Evolutionary conservation across 2,329 filamentous ascomycete species (phyloP), one percentile per base, ranked within the genome.

Genomic region (Penicillium sp.): DNA sequence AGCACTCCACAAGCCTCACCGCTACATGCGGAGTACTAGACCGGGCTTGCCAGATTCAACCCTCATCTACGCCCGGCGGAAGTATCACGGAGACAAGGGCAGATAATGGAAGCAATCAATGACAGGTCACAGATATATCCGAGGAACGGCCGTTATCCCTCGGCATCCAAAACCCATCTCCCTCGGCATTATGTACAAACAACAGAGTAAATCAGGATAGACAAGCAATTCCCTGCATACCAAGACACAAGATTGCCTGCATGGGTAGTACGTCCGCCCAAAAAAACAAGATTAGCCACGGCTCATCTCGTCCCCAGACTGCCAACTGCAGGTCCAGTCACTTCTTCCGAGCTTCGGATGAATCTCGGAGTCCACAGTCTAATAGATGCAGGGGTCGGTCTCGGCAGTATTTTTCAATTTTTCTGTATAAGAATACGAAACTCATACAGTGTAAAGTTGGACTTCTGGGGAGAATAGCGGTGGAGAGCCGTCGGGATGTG

Each of bases 11-110:
- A 46, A 22, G 47, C 29, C 47, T 56, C 53, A 59, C 56, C 54
- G 56, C 57, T 56, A 41, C 43, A 57, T 53, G 56, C 52, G 57
- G 55, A 58, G 52, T 52, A 22, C 19, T 22, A 53, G 28, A 22
- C 39, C 44, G 40, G 41, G 46, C 14, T 35, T 30, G 30, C 31
- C 31, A 39, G 49, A 53, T 49, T 7, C 22, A 25, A 25, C 22
- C 22, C 22, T 25, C 22, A 7, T 25, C 43, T n/a, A n/a, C n/a
- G n/a, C 51, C 49, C 56, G 49, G 34, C 53, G 43, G 36, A 50
- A 48, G 19, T 22, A 22, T 5, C 3, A 22, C 19, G 19, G 48
- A 50, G 43, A 44, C 38, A 46, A 28, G 33, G 39, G 12, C 18
- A 4, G 4, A 35, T 4, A 18, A 18, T 11, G 19, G 2, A 5